A percentile compares a stretch with the other conserved stretches of the same genome.
phyloP scores from a whole-genome alignment of 495 filamentous ascomycete genomes.

The Penicillium longicatenatum region DNA sequence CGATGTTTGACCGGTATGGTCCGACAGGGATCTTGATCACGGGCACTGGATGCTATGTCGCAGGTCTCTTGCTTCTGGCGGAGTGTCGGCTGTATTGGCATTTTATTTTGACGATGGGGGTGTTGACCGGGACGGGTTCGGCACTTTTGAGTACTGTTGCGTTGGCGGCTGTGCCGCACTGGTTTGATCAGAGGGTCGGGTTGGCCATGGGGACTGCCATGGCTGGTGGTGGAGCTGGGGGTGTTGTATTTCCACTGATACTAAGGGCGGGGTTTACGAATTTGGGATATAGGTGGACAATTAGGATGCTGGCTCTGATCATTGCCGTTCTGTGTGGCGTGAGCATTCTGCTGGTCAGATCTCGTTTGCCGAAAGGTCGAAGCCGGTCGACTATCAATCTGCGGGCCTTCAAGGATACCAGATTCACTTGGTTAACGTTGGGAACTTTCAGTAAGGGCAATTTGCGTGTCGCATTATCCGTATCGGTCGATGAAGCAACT shows the following conservation, averaged over 20 bases:
- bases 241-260: constrained; percentile 62
- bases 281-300: constrained; percentile 62
- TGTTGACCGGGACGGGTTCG: constrained; percentile 57
- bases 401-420: constrained; percentile 54
- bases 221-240: constrained; percentile 49
- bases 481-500: neutral
- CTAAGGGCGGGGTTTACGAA: constrained; percentile 52
- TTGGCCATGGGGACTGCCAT: constrained; percentile 43
- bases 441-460: constrained; percentile 38
- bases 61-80: constrained; percentile 57
- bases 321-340: constrained; percentile 51
- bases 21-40: constrained; percentile 53
- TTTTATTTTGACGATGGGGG: constrained; percentile 62
- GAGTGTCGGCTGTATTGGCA: constrained; percentile 62
- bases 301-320: constrained; percentile 61
- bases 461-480: neutral
- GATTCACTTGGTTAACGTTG: constrained; percentile 41
- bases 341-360: constrained; percentile 43
- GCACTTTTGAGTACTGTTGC: constrained; percentile 59
- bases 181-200: constrained; percentile 40
- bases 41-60: constrained; percentile 52
- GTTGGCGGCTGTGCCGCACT: constrained; percentile 41
- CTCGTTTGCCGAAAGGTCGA: constrained; percentile 35
- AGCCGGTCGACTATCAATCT: constrained; percentile 53
- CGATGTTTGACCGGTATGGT: constrained; percentile 65